Evolutionary conservation across 73 alveolate genomes (phyloP), one percentile per base, ranked within the genome.

Genomic region (Paramecium sexaurelia): DNA sequence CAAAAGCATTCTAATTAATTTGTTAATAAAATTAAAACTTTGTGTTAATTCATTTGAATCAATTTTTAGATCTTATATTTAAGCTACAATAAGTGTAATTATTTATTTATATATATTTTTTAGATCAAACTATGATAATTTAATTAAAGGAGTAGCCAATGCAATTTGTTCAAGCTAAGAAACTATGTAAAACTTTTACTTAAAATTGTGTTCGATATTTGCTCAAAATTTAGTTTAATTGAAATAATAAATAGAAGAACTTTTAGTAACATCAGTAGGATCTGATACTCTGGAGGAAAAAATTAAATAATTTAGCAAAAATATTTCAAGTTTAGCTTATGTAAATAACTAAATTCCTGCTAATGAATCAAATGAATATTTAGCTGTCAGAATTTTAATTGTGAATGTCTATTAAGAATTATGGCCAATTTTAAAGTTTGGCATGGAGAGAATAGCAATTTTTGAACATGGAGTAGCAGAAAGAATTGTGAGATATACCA

Each of bases 71-170:
- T 19, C 29, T 78, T 2, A 36, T 73, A 3, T 20, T 29, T 45
- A 78, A 39, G 20, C 19, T 78, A 33, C 68, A 78, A 43, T 27
- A 32, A 36, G 57, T 73, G 87, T 73, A 73, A 51, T 51, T 10
- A 35, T 51, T 32, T 32, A 3, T 33, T 32, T 8, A 5, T 27
- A n/a, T n/a, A n/a, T 39, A 11, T 11, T 17, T 17, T 78, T 22
- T 39, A 40, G 75, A 6, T 78, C 68, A 10, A 78, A 78, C 17
- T 78, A 41, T 78, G 90, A 78, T 13, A 40, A 78, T 41, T 39
- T 78, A 40, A 40, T 78, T 9, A 78, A 78, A 22, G 90, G 90
- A 40, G 73, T 78, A 40, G 90, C 90, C 2, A 78, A 78, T 78
- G 90, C 90, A 24, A 33, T 78, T 40, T 78, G 90, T 45, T 78